A percentile compares a stretch with the other conserved stretches of the same genome.
phyloP scores from a whole-genome alignment of 139 green algal species.

The Chlorella sp. region DNA sequence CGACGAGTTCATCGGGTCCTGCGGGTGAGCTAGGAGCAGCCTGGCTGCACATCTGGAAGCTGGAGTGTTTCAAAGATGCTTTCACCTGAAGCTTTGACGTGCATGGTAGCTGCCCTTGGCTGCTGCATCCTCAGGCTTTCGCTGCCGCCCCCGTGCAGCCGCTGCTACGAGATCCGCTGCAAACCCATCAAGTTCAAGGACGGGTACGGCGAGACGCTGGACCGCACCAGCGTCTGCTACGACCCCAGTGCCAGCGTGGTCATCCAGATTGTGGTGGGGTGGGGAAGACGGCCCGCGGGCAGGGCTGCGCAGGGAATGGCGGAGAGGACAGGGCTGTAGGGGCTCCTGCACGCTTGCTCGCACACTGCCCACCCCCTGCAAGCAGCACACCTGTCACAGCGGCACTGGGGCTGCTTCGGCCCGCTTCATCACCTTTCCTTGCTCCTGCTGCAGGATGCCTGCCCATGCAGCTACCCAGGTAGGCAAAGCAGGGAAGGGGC shows the following conservation, averaged over 20 bases:
- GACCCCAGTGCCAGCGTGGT: slow-evolving; percentile 27
- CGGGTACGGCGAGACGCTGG: slow-evolving; percentile 12
- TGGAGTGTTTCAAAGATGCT: not conserved
- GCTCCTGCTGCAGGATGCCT: slow-evolving; percentile 19
- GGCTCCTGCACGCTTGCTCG: too few species aligned
- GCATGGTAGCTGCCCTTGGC: not conserved
- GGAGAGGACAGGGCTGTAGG: too few species aligned
- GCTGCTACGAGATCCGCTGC: slow-evolving; percentile 43
- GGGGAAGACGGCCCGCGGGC: not conserved
- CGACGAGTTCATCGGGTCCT: slow-evolving; percentile 12
- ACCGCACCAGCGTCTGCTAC: slow-evolving; percentile 22
- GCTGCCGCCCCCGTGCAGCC: not conserved
- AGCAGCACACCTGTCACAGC: not conserved
- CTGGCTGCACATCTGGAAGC: too few species aligned
- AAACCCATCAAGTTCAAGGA: not conserved
- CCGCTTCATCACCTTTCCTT: too few species aligned
- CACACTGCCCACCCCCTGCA: not conserved
- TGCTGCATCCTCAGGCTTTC: not conserved
- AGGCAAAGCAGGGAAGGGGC: not conserved
- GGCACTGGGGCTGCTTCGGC: not conserved
- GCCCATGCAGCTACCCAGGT: slow-evolving; percentile 33
- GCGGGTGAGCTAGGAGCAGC: not conserved
- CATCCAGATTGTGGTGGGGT: slow-evolving; percentile 29
- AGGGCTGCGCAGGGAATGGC: not conserved
- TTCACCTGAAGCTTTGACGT: not conserved